Percentiles rank a stretch among this genome's conserved stretches.
Conservation (phyloP, 2,329 filamentous ascomycete genomes). For the Aspergillus quadrilineatus region DNA sequence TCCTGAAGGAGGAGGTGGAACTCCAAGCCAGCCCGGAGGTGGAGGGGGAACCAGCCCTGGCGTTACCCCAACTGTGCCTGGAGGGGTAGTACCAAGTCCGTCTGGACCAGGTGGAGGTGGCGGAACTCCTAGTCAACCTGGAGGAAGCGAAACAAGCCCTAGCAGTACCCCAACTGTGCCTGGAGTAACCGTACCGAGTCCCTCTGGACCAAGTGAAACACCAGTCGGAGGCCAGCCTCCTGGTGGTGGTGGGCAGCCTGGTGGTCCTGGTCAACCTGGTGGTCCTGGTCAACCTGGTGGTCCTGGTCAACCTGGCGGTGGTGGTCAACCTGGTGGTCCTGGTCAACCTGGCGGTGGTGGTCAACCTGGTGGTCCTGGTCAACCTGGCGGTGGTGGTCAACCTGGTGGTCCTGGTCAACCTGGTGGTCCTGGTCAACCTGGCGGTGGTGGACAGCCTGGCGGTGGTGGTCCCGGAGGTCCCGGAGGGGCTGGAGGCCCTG, state of each 20-base stretch:
- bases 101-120: background rate
- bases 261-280: background rate
- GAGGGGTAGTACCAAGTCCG: background rate
- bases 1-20: background rate
- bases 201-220: background rate
- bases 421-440: too few relatives aligned
- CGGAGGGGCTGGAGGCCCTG: too few relatives aligned
- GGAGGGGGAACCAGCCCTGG: background rate
- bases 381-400: slow-evolving; percentile 12
- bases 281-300: background rate
- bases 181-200: background rate
- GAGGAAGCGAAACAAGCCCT: background rate
- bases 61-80: background rate
- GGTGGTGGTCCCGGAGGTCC: too few relatives aligned
- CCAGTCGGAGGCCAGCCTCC: background rate
- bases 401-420: slow-evolving; percentile 1
- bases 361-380: background rate
- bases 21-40: background rate
- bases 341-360: background rate
- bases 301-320: background rate
- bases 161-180: background rate
- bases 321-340: background rate
- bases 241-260: background rate
- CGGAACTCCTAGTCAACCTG: background rate
- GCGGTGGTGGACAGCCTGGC: too few relatives aligned